A percentile compares a stretch with the other conserved stretches of the same genome.
These are phyloP conservation scores for Vigna reflexopilosa DNA, from an alignment of 306 rosid genomes.

Conservation along the genomic window DNA sequence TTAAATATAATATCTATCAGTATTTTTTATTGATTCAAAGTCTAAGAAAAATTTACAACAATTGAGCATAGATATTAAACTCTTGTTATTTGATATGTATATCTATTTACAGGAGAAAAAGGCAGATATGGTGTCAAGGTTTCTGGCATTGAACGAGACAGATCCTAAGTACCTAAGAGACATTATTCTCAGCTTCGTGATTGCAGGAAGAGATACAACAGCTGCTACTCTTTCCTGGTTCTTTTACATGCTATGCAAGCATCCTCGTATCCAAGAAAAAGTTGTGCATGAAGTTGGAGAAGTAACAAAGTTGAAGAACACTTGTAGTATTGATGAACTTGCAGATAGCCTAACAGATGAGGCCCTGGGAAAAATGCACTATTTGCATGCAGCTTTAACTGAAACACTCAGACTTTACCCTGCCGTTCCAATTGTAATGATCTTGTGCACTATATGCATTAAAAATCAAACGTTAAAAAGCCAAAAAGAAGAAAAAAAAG, in stretches of 20 bases:
- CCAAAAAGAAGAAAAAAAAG: too few relatives aligned
- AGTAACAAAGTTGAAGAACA: slow-evolving; percentile 37
- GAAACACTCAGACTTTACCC: slow-evolving; percentile 88
- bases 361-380: slow-evolving; percentile 70
- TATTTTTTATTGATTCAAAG: too few relatives aligned
- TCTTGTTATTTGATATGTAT: background rate
- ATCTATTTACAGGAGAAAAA: background rate
- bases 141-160: slow-evolving; percentile 53
- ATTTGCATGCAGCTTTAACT: slow-evolving; percentile 76
- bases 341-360: slow-evolving; percentile 27
- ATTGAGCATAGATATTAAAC: background rate
- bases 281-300: slow-evolving; percentile 65
- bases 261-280: slow-evolving; percentile 69
- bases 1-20: too few relatives aligned
- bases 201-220: slow-evolving; percentile 84
- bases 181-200: slow-evolving; percentile 68
- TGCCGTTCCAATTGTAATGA: slow-evolving; percentile 74
- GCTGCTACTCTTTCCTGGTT: slow-evolving; percentile 81
- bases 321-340: too few relatives aligned
- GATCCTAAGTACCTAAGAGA: slow-evolving; percentile 65
- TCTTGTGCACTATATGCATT: too few relatives aligned
- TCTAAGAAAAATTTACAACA: too few relatives aligned
- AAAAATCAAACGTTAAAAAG: too few relatives aligned
- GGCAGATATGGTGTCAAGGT: slow-evolving; percentile 75
- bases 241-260: slow-evolving; percentile 71